A percentile compares a stretch with the other conserved stretches of the same genome.
Evolutionary conservation across 106 monocot species (phyloP).

Genomic region (Dendrobium officinale): DNA sequence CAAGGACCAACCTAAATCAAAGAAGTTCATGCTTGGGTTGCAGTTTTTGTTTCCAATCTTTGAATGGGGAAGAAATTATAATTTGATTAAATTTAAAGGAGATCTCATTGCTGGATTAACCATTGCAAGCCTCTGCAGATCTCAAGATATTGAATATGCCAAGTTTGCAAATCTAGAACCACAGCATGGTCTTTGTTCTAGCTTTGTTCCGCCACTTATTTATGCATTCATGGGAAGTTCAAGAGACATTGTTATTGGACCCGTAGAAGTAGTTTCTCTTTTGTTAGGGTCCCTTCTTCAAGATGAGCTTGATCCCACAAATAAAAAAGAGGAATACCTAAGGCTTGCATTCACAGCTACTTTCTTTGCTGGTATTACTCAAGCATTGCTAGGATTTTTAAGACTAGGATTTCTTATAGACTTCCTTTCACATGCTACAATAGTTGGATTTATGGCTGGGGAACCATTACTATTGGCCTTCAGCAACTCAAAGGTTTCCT

Average conservation of each 20-base stretch:
- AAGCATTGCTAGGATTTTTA: slow-evolving; percentile 31
- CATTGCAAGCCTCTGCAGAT: slow-evolving; percentile 71
- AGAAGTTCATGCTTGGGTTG: slow-evolving; percentile 38
- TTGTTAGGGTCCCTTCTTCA: slow-evolving; percentile 45
- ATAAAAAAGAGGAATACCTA: slow-evolving; percentile 29
- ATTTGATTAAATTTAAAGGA: slow-evolving; percentile 36
- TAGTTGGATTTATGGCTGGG: slow-evolving; percentile 70
- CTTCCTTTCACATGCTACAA: slow-evolving; percentile 57
- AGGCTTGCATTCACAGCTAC: slow-evolving; percentile 62
- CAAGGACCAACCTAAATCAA: slow-evolving; percentile 42
- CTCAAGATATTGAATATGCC: slow-evolving; percentile 74
- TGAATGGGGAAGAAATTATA: slow-evolving; percentile 54
- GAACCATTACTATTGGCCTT: slow-evolving; percentile 59
- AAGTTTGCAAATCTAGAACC: slow-evolving; percentile 55
- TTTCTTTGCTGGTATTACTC: slow-evolving; percentile 54
- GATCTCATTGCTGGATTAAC: slow-evolving; percentile 70
- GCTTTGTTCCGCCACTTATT: slow-evolving; percentile 56
- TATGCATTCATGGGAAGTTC: slow-evolving; percentile 68
- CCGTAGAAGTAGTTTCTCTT: slow-evolving; percentile 58
- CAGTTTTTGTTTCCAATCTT: slow-evolving; percentile 55
- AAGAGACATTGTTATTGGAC: slow-evolving; percentile 70
- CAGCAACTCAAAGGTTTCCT: slow-evolving; percentile 69
- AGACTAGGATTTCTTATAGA: slow-evolving; percentile 66
- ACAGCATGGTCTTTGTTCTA: slow-evolving; percentile 65
- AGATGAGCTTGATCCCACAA: slow-evolving; percentile 35